Evolutionary conservation across 2,329 filamentous ascomycete genomes (phyloP).

Genomic region (Juglanconis sp.): DNA sequence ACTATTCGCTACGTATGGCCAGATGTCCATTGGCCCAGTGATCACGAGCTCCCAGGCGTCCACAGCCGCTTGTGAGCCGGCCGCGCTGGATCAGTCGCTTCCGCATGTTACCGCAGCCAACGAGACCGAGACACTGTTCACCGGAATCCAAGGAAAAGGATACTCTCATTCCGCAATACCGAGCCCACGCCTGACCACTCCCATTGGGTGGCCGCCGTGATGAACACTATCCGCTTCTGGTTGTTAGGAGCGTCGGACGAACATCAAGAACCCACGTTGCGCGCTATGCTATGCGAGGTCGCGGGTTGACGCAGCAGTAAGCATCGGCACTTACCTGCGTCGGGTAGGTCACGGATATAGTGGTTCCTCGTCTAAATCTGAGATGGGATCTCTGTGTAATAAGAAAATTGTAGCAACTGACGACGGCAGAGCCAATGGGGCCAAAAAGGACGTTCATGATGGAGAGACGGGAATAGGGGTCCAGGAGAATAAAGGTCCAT

Average conservation of each 20-base stretch:
- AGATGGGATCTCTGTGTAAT: slow-evolving; percentile 18
- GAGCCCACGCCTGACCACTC: not conserved
- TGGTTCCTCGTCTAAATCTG: slow-evolving; percentile 20
- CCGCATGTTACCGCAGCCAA: slow-evolving; percentile 4
- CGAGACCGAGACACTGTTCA: slow-evolving; percentile 18
- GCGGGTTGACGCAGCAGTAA: slow-evolving; percentile 16
- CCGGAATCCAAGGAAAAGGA: not conserved
- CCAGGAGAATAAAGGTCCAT: not conserved
- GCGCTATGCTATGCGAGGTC: slow-evolving; percentile 19
- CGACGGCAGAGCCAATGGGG: not conserved
- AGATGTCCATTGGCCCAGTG: slow-evolving; percentile 77
- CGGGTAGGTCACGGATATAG: slow-evolving; percentile 18
- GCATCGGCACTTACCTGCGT: slow-evolving; percentile 16
- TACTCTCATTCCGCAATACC: not conserved
- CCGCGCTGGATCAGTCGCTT: slow-evolving; percentile 5
- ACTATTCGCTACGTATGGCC: slow-evolving; percentile 90
- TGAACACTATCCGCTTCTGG: slow-evolving; percentile 4
- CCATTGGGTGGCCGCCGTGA: slow-evolving; percentile 1
- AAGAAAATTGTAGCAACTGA: not conserved
- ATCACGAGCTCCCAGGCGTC: slow-evolving; percentile 60
- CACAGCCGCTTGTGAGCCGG: slow-evolving; percentile 71
- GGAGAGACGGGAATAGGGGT: not conserved
- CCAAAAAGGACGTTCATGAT: not conserved
- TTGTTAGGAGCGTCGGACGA: slow-evolving; percentile 13
- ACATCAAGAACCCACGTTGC: slow-evolving; percentile 17